Base-by-base conservation (phyloP, 257 asterid species). In the Galeopsis tetrahit region DNA sequence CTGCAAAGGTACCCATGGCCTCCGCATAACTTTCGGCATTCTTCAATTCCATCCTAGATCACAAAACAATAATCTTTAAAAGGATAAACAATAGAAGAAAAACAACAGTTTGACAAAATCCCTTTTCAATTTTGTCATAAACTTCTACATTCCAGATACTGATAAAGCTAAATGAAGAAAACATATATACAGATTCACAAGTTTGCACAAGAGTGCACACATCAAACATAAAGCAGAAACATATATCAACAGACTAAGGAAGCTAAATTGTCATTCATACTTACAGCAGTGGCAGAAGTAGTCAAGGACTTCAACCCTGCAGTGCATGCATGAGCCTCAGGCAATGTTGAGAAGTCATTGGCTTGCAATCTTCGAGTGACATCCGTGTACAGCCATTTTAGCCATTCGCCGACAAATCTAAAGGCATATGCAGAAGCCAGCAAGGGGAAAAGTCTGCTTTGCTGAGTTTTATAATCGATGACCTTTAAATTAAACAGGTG, bases 301-400 rank as follows among this genome's bases (percentile, higher is more conserved):
- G 99, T 95, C 85, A 95, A 81, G 71, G 99, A 95, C 85, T 95
- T 95, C 91, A 95, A 82, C 76, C 99, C 99, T n/a, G 99, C 99
- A 57, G 99, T 95, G 83, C 99, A 95, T 68, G 99, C 97, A 82
- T 95, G 99, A 70, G 78, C 97, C 82, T 95, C 98, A 4, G 98
- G 97, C 92, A 95, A 80, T 56, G 97, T 95, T 52, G 98, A 86
- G 81, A 85, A 95, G 82, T 95, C 98, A 75, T 80, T 85, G 76
- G 89, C 90, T 78, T 86, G 89, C 82, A 95, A 80, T 75, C 90
- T 88, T 84, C 82, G 84, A 33, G 87, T 87, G 59, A 95, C 99
- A 85, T 95, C 99, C 36, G 72, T 84, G 90, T 95, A 92, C 62
- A 95, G 79, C 99, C 98, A 92, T 10, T 82, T 78, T 13, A 95